phyloP scores from a whole-genome alignment of 2,329 filamentous ascomycete species.

The Pseudogymnoascus sp. region DNA sequence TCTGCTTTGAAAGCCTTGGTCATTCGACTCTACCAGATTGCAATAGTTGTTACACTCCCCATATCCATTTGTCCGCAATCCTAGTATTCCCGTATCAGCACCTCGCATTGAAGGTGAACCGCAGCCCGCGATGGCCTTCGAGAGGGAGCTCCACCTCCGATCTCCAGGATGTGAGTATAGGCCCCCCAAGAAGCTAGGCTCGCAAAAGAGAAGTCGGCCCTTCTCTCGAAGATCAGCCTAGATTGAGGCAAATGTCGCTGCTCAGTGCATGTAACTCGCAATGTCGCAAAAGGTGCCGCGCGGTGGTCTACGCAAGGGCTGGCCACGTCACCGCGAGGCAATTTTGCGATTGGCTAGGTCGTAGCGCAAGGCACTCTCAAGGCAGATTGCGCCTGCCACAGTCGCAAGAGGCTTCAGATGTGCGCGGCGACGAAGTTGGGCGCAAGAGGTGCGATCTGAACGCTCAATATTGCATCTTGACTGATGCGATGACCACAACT shows the following conservation, averaged over 20 bases:
- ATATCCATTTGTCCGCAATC: neutral
- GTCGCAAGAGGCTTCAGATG: neutral
- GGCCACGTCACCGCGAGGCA: conserved; percentile 8
- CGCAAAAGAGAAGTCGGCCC: neutral
- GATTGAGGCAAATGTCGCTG: neutral
- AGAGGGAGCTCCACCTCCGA: conserved; percentile 2
- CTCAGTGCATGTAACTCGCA: neutral
- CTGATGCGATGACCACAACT: neutral
- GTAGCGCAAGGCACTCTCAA: neutral
- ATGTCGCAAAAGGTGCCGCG: neutral
- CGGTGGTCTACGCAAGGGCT: neutral
- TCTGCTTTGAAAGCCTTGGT: neutral
- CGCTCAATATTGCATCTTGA: conserved; percentile 5
- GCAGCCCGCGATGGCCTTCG: neutral
- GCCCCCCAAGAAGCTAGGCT: neutral
- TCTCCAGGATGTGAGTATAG: conserved; percentile 7
- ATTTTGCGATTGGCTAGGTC: conserved; percentile 11
- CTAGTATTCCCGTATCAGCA: neutral
- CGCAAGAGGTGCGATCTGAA: neutral
- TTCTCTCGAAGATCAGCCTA: neutral
- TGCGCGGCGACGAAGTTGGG: neutral
- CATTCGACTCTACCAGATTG: conserved; percentile 6
- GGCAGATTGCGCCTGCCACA: conserved; percentile 1
- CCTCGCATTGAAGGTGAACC: conserved; percentile 1
- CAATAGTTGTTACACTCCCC: neutral